Evolutionary conservation across 139 green algal species (phyloP), one percentile per base, ranked within the genome.

Genomic region (Mesotaenium endlicherianum): DNA sequence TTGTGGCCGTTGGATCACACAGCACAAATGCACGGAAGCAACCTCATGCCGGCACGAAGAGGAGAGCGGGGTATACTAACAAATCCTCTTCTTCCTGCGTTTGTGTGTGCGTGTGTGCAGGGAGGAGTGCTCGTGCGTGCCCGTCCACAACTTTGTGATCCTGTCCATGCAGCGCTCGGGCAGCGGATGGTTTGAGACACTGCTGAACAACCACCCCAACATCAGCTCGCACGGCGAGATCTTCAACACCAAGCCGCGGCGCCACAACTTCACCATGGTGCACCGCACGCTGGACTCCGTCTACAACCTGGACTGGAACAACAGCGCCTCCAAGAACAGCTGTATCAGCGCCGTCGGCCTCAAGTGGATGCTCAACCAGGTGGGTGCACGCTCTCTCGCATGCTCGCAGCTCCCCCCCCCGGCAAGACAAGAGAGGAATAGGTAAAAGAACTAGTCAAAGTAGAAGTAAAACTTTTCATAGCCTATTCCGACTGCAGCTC

Each of bases 321-420:
- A 5, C 64, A 77, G 57, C 47, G 77, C 77, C 45, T 34, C 60
- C n/a, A 80, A 85, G 70, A 79, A 85, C 53, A 49, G 36, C 38
- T 85, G 79, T 40, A 79, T 41, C 6, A 49, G 16, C 26, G 79
- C 79, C 26, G 79, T 85, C 45, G 79, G 79, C 30, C 53, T 85
- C 45, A 85, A 85, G 42, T 85, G 79, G 79, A 85, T 85, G 79
- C 40, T 85, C 38, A 85, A 85, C 53, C 79, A 85, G 79, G 79
- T 85, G 43, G 43, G 57, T 36, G 1, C 6, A n/a, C n/a, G n/a
- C n/a, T n/a, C n/a, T n/a, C n/a, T n/a, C n/a, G n/a, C n/a, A n/a
- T n/a, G n/a, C n/a, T n/a, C n/a, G n/a, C n/a, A n/a, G n/a, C n/a
- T n/a, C n/a, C n/a, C n/a, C n/a, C n/a, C n/a, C n/a, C n/a, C n/a